Percentiles rank a stretch among this genome's conserved stretches.
These are phyloP conservation scores for Eutrema yunnanense DNA, from an alignment of 345 rosid species.

Conservation along the genomic window DNA sequence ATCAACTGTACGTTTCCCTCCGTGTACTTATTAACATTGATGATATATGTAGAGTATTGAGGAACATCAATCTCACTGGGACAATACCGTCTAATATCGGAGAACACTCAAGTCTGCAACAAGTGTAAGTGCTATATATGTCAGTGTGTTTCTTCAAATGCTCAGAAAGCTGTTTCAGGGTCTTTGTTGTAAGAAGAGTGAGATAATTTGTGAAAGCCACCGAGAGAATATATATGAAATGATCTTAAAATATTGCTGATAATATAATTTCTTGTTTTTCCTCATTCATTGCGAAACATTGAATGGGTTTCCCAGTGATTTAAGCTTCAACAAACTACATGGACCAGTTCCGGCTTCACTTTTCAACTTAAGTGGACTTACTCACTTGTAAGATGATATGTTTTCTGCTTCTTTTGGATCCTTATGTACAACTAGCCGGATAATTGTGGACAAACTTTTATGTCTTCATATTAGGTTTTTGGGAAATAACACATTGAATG, in stretches of 20 bases:
- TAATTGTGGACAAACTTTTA: background rate
- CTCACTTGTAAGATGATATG: conserved; percentile 39
- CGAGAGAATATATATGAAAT: too few relatives aligned
- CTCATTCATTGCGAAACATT: background rate
- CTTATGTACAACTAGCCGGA: background rate
- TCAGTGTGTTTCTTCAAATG: too few relatives aligned
- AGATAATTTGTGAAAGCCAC: too few relatives aligned
- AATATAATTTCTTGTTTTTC: background rate
- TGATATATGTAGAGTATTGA: conserved; percentile 34
- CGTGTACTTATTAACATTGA: background rate
- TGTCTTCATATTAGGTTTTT: conserved; percentile 42
- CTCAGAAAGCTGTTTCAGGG: too few relatives aligned
- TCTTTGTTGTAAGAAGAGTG: too few relatives aligned
- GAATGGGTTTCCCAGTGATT: conserved; percentile 12
- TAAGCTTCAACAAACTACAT: conserved; percentile 28
- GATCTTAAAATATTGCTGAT: background rate
- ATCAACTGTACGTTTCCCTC: background rate
- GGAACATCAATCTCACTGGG: conserved; percentile 47
- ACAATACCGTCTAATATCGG: conserved; percentile 50
- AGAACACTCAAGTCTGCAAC: conserved; percentile 37
- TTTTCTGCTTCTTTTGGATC: background rate
- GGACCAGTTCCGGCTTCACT: conserved; percentile 22
- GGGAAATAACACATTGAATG: conserved; percentile 37
- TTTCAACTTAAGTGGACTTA: conserved; percentile 21
- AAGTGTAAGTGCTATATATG: conserved; percentile 37